A percentile compares a stretch with the other conserved stretches of the same genome.
These are phyloP conservation scores for Cladosporium austrohemisphaericum DNA, from an alignment of 2,329 filamentous ascomycete genomes.

Conservation along the genomic window DNA sequence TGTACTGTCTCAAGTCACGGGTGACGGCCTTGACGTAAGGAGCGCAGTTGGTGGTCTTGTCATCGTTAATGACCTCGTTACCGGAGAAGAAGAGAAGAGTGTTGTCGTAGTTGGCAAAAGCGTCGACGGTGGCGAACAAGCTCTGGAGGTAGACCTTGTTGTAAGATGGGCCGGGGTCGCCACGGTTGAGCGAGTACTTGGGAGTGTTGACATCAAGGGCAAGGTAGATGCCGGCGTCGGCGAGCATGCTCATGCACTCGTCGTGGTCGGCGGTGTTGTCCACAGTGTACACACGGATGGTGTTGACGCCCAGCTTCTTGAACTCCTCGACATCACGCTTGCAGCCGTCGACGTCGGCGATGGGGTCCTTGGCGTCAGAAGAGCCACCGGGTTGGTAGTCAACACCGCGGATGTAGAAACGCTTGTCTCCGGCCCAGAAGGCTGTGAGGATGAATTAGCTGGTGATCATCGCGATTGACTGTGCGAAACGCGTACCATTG, in stretches of 20 bases:
- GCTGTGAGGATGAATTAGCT: conserved; percentile 32
- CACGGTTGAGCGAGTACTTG: conserved; percentile 80
- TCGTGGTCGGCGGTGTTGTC: conserved; percentile 82
- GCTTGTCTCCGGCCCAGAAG: conserved; percentile 60
- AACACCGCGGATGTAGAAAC: conserved; percentile 59
- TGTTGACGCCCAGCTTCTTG: conserved; percentile 83
- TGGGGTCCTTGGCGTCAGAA: conserved; percentile 65
- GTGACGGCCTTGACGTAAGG: conserved; percentile 71
- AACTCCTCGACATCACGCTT: conserved; percentile 77
- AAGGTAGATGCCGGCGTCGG: conserved; percentile 84
- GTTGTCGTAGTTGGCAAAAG: conserved; percentile 78
- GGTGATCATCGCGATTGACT: conserved; percentile 16
- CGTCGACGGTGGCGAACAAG: conserved; percentile 84
- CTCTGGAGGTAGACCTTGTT: conserved; percentile 81
- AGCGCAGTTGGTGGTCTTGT: conserved; percentile 59
- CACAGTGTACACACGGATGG: conserved; percentile 85
- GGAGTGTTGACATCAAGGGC: conserved; percentile 91
- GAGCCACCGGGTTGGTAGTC: conserved; percentile 57
- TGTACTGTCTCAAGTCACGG: conserved; percentile 77
- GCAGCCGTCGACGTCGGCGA: conserved; percentile 68
- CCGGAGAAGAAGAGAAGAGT: conserved; percentile 80
- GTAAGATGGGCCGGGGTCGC: conserved; percentile 70
- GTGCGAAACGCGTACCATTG: conserved; percentile 46
- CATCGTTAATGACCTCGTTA: conserved; percentile 67
- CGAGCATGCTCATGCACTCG: conserved; percentile 76